phyloP scores from a whole-genome alignment of 768 basidiomycete genomes.

The Holtermannia corniformis region DNA sequence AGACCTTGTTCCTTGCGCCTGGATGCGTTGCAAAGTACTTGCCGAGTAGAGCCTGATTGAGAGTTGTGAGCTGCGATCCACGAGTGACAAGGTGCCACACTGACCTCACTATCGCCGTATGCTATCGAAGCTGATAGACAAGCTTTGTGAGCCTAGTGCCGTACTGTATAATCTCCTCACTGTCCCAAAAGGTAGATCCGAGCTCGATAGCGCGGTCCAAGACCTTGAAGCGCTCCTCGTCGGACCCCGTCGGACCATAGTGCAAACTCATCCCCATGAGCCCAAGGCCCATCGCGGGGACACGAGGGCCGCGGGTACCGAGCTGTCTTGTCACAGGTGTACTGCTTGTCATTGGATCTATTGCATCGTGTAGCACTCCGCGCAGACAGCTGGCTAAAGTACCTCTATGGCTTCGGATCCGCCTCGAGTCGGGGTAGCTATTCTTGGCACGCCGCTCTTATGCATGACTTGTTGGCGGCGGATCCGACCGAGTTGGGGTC shows the following conservation, averaged over 20 bases:
- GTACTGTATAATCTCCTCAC: constrained; percentile 2
- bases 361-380: too few relatives aligned
- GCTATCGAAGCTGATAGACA: constrained; percentile 41
- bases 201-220: constrained; percentile 45
- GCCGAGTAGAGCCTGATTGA: constrained; percentile 45
- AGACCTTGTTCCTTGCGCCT: constrained; percentile 13
- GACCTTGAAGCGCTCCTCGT: constrained; percentile 58
- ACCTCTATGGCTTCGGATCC: too few relatives aligned
- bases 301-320: constrained; percentile 8
- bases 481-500: too few relatives aligned
- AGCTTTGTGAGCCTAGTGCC: constrained; percentile 14
- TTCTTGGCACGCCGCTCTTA: too few relatives aligned
- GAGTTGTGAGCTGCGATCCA: background rate
- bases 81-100: background rate
- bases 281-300: constrained; percentile 10
- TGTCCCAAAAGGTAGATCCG: constrained; percentile 49
- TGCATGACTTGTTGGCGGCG: too few relatives aligned
- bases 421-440: too few relatives aligned
- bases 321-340: constrained; percentile 8
- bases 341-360: too few relatives aligned
- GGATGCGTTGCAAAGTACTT: constrained; percentile 47
- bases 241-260: constrained; percentile 44
- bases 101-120: constrained; percentile 45
- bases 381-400: too few relatives aligned
- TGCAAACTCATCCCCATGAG: constrained; percentile 9